These are phyloP conservation scores for Capsicum chinense DNA, from an alignment of 257 asterid genomes.

Conservation along the genomic window DNA sequence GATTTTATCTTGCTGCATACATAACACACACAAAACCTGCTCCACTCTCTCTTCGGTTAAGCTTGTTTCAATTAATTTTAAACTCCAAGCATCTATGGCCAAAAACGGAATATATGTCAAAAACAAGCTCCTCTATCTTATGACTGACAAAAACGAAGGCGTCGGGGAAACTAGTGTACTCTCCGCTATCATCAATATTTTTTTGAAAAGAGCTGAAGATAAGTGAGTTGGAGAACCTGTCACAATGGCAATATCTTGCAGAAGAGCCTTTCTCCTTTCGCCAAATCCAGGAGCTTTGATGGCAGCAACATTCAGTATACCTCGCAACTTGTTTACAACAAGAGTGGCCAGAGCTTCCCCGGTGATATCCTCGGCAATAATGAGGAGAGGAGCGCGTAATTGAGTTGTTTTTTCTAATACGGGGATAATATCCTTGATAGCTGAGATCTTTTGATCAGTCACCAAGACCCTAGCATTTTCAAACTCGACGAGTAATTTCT, in stretches of 20 bases:
- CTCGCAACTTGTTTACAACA: conserved; percentile 94
- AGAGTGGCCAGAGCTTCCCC: conserved; percentile 99
- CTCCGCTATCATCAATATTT: not conserved
- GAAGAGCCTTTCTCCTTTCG: conserved; percentile 92
- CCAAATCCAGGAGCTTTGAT: conserved; percentile 99
- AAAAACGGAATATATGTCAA: not conserved
- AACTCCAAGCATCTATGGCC: not conserved
- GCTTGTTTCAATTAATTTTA: not conserved
- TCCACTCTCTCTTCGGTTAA: not conserved
- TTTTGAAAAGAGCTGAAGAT: not conserved
- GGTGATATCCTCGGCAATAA: conserved; percentile 88
- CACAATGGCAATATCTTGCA: conserved; percentile 94
- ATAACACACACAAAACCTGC: not conserved
- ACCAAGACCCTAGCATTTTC: conserved; percentile 81
- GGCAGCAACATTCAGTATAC: conserved; percentile 91
- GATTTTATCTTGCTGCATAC: not conserved
- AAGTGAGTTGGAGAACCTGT: conserved; percentile 56
- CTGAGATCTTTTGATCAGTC: conserved; percentile 87
- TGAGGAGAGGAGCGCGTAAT: conserved; percentile 77
- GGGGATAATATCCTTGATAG: conserved; percentile 92
- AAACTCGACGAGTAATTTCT: conserved; percentile 82
- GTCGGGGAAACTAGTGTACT: not conserved
- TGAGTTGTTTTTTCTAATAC: conserved; percentile 87
- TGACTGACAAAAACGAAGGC: not conserved
- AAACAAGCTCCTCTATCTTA: not conserved